phyloP scores from a whole-genome alignment of 345 rosid species.

The Gossypium australe region DNA sequence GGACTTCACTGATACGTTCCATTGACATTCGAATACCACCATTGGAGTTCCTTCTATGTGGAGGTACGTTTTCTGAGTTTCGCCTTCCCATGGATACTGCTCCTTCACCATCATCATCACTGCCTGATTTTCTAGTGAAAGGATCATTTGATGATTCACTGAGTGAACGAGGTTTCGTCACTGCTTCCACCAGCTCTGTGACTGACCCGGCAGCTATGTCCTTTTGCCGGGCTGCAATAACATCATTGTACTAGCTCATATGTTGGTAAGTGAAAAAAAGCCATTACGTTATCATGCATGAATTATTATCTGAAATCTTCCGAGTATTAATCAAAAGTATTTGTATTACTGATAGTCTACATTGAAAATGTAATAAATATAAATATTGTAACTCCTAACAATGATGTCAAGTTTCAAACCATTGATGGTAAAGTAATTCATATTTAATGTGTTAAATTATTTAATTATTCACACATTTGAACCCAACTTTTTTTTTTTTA shows the following conservation, averaged over 20 bases:
- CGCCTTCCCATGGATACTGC: slow-evolving; percentile 40
- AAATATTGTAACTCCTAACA: too few species aligned
- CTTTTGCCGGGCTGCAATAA: slow-evolving; percentile 70
- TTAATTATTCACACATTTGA: too few species aligned
- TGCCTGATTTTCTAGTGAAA: slow-evolving; percentile 45
- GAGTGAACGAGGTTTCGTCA: slow-evolving; percentile 72
- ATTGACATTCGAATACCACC: slow-evolving; percentile 45
- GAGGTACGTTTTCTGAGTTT: slow-evolving; percentile 50
- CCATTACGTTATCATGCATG: background rate
- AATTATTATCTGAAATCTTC: background rate
- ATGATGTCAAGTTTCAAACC: too few species aligned
- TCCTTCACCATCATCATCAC: slow-evolving; percentile 34
- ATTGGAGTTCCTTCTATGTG: slow-evolving; percentile 41
- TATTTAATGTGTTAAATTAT: too few species aligned
- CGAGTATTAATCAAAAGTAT: background rate
- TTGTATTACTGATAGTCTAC: too few species aligned
- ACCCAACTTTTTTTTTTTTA: too few species aligned
- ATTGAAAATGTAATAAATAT: too few species aligned
- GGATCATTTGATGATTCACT: slow-evolving; percentile 68
- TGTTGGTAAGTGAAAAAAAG: background rate
- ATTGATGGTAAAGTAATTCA: too few species aligned
- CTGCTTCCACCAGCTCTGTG: slow-evolving; percentile 79
- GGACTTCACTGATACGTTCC: slow-evolving; percentile 69
- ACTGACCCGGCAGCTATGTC: slow-evolving; percentile 69
- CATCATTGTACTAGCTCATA: background rate